Evolutionary conservation across 441 rosid genomes (phyloP).

Genomic region (Gossypium davidsonii): DNA sequence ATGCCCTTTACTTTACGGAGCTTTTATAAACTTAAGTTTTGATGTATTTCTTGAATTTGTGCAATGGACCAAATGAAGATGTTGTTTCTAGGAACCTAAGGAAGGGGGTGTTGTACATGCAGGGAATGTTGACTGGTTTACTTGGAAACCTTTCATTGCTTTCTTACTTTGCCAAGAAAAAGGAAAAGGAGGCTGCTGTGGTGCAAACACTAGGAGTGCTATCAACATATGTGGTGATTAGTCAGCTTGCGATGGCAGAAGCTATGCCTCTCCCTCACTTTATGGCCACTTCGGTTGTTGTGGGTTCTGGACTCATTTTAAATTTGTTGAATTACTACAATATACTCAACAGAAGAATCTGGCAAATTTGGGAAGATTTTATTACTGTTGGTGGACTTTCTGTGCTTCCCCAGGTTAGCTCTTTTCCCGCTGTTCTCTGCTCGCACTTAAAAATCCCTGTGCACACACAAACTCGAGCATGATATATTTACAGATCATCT

Average conservation of each 20-base stretch:
- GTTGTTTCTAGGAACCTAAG: not conserved
- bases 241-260: conserved; percentile 80
- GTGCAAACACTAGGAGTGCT: conserved; percentile 88
- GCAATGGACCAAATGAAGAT: not conserved
- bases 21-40: not conserved
- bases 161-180: conserved; percentile 79
- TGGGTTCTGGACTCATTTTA: conserved; percentile 50
- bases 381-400: conserved; percentile 72
- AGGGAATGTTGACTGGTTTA: conserved; percentile 87
- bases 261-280: conserved; percentile 75
- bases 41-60: not conserved
- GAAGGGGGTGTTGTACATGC: conserved; percentile 21
- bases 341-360: conserved; percentile 42
- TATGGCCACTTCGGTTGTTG: conserved; percentile 48
- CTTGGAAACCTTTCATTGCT: conserved; percentile 85
- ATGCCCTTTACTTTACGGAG: not conserved
- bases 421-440: conserved; percentile 12
- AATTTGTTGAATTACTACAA: conserved; percentile 53
- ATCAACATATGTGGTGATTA: conserved; percentile 48
- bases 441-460: not conserved
- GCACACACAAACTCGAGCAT: not conserved
- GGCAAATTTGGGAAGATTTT: conserved; percentile 86
- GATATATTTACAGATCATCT: conserved; percentile 10
- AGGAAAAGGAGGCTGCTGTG: conserved; percentile 65
- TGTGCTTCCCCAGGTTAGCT: conserved; percentile 68